Evolutionary conservation across 345 rosid genomes (phyloP).

Genomic region (Nasturtium officinale): DNA sequence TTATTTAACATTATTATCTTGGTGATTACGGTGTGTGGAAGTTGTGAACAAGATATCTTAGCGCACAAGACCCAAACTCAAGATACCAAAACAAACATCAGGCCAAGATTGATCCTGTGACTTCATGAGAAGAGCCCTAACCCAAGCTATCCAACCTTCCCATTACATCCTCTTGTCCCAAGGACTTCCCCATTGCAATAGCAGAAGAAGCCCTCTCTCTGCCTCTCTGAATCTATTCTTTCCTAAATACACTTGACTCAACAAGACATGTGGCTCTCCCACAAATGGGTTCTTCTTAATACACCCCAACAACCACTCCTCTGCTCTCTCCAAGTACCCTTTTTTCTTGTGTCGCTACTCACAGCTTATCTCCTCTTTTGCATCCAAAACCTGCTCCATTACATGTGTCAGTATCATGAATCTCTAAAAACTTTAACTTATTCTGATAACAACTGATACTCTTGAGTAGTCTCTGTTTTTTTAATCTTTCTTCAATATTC

Average conservation of each 20-base stretch:
- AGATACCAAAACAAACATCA: constrained; percentile 72
- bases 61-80: constrained; percentile 75
- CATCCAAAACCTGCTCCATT: constrained; percentile 50
- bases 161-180: constrained; percentile 95
- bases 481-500: background rate
- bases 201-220: constrained; percentile 61
- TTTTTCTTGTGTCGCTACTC: constrained; percentile 50
- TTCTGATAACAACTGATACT: background rate
- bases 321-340: constrained; percentile 52
- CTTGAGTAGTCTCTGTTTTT: background rate
- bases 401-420: constrained; percentile 14
- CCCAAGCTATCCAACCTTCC: constrained; percentile 98
- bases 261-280: constrained; percentile 79
- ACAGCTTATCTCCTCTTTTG: constrained; percentile 66
- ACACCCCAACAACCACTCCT: constrained; percentile 53
- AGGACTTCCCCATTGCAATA: constrained; percentile 90
- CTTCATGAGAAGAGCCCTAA: constrained; percentile 73
- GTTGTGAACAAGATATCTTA: constrained; percentile 31
- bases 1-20: constrained; percentile 1
- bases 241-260: constrained; percentile 66
- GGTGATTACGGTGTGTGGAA: background rate
- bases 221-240: constrained; percentile 62
- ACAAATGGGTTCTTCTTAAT: constrained; percentile 73
- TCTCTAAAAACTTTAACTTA: background rate
- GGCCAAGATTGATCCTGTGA: constrained; percentile 89